phyloP scores from a whole-genome alignment of 306 rosid species.

The Hippophae tibetana region DNA sequence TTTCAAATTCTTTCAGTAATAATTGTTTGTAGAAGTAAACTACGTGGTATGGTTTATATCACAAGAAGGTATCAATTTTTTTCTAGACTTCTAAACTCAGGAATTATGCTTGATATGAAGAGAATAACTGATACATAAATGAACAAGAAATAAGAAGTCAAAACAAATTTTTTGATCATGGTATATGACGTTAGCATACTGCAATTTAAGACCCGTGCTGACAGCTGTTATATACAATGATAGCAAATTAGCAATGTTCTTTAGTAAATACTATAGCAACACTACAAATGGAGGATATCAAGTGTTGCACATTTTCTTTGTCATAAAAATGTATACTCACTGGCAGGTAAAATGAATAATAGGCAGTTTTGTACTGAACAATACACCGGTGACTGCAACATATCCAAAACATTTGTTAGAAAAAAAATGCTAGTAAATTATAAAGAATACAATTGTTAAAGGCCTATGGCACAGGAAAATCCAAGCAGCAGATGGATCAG shows the following conservation, averaged over 20 bases:
- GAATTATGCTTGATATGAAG: too few species aligned
- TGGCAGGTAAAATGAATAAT: constrained; percentile 86
- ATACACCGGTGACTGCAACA: constrained; percentile 73
- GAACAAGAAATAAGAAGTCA: background rate
- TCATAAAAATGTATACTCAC: constrained; percentile 30
- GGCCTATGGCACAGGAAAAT: background rate
- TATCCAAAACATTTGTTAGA: constrained; percentile 8
- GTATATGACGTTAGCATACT: background rate
- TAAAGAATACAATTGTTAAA: background rate
- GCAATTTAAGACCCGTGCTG: background rate
- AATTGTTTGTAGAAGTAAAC: too few species aligned
- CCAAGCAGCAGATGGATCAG: too few species aligned
- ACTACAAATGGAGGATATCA: background rate
- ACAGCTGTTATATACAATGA: background rate
- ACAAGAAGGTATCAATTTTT: too few species aligned
- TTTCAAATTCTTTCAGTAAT: too few species aligned
- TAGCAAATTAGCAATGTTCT: background rate
- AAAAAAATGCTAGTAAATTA: background rate
- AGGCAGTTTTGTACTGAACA: constrained; percentile 89
- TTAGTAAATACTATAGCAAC: background rate
- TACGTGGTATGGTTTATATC: too few species aligned
- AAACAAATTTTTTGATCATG: constrained; percentile 2
- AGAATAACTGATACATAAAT: too few species aligned
- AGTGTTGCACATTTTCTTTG: background rate
- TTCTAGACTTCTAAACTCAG: too few species aligned